A percentile compares a stretch with the other conserved stretches of the same genome.
Evolutionary conservation across 352 stramenopile genomes (phyloP).

Genomic region (Plasmopara muralis): DNA sequence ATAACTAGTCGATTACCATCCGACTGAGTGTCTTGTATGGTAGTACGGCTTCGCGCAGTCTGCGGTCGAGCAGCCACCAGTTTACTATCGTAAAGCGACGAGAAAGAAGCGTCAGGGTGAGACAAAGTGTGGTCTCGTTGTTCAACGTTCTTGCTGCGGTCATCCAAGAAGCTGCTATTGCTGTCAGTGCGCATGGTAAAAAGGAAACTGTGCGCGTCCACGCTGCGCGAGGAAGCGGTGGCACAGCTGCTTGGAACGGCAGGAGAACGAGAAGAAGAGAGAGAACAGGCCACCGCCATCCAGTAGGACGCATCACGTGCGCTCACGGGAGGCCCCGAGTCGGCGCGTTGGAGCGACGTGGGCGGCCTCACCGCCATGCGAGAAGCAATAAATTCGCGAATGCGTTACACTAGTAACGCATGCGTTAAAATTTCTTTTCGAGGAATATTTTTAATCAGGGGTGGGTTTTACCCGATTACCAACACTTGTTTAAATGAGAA

Average conservation of each 20-base stretch:
- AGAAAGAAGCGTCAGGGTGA: background rate
- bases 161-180: slow-evolving; percentile 16
- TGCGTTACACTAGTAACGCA: too few relatives aligned
- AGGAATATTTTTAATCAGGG: too few relatives aligned
- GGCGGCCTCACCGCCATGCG: too few relatives aligned
- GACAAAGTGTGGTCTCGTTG: slow-evolving; percentile 3
- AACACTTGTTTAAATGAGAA: too few relatives aligned
- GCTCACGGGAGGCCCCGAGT: slow-evolving; percentile 38
- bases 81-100: slow-evolving; percentile 24
- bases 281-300: slow-evolving; percentile 39
- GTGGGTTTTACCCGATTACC: too few relatives aligned
- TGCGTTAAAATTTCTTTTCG: too few relatives aligned
- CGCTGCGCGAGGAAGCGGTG: slow-evolving; percentile 21
- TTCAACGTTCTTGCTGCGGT: slow-evolving; percentile 10
- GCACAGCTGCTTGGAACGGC: slow-evolving; percentile 3
- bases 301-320: slow-evolving; percentile 63
- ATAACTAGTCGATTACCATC: slow-evolving; percentile 17
- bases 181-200: slow-evolving; percentile 12
- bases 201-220: slow-evolving; percentile 27
- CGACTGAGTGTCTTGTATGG: background rate
- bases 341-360: slow-evolving; percentile 5
- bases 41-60: slow-evolving; percentile 1
- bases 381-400: too few relatives aligned
- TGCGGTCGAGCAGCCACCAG: slow-evolving; percentile 1
- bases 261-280: slow-evolving; percentile 24